phyloP scores from a whole-genome alignment of 1,284 basidiomycete genomes.

The Pseudozyma sp. region DNA sequence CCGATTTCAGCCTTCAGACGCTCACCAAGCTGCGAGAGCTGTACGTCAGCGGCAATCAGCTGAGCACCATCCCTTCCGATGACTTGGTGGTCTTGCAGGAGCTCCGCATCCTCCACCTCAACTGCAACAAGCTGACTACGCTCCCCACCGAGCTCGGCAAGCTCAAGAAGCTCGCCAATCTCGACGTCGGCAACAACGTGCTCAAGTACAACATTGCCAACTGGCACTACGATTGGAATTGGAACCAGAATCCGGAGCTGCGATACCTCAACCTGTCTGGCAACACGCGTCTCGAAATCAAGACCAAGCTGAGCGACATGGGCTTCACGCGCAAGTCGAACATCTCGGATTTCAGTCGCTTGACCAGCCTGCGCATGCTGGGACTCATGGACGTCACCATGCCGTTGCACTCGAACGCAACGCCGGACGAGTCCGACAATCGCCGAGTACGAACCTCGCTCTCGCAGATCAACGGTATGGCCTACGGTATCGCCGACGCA shows the following conservation, averaged over 20 bases:
- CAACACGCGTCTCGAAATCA: slow-evolving; percentile 88
- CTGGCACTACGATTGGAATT: slow-evolving; percentile 99
- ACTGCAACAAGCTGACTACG: slow-evolving; percentile 93
- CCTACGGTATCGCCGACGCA: slow-evolving; percentile 97
- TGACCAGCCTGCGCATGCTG: slow-evolving; percentile 84
- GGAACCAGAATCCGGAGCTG: slow-evolving; percentile 96
- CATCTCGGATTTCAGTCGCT: slow-evolving; percentile 86
- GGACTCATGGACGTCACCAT: slow-evolving; percentile 98
- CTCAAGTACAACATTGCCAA: slow-evolving; percentile 99
- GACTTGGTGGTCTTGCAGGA: slow-evolving; percentile 60
- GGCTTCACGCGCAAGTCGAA: slow-evolving; percentile 66
- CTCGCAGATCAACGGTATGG: slow-evolving; percentile 90
- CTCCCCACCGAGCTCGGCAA: slow-evolving; percentile 90
- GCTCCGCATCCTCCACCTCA: slow-evolving; percentile 78
- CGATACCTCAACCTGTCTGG: slow-evolving; percentile 89
- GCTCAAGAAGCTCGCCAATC: slow-evolving; percentile 80
- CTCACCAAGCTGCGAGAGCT: slow-evolving; percentile 81
- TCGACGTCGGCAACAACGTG: slow-evolving; percentile 94
- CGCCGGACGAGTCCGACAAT: slow-evolving; percentile 88
- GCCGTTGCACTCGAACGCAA: slow-evolving; percentile 69
- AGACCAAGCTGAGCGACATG: slow-evolving; percentile 72
- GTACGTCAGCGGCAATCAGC: slow-evolving; percentile 91
- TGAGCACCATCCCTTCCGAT: slow-evolving; percentile 86
- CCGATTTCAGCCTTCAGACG: slow-evolving; percentile 78
- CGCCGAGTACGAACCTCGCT: slow-evolving; percentile 91